Base-by-base conservation (phyloP, 2,329 filamentous ascomycete genomes). In the Shiraia sp. region DNA sequence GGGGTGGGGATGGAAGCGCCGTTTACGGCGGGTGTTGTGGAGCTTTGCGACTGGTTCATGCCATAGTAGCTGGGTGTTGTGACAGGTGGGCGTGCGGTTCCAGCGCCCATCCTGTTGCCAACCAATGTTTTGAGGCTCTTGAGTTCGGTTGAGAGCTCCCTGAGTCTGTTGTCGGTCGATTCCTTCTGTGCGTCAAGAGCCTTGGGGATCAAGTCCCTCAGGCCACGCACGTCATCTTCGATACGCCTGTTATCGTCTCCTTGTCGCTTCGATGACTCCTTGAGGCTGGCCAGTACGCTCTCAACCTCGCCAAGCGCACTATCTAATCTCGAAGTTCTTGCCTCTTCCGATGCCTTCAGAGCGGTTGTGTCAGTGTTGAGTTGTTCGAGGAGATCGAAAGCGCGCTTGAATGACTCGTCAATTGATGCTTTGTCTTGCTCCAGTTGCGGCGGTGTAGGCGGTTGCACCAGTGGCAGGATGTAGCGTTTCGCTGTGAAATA, bases 341-440 rank as follows among this genome's bases (percentile, higher is more conserved):
- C 80, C 65, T 90, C 80, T 75, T 99, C 93, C 0, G 91, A 86
- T 4, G 82, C 79, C 73, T 99, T 99, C 46, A 99, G 80, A 7
- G 84, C 81, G 38, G 90, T 84, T 0, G 93, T 99, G 68, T 99
- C 95, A 57, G 89, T 88, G 26, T 88, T 83, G 1, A 99, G 80
- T 65, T 97, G 93, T 46, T 99, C 93, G 9, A 99, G 85, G 10
- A 97, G 80, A 13, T 86, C 78, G 67, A 99, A 99, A 2, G 92
- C 90, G 60, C 88, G 88, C 57, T 93, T 88, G 70, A 99, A 99
- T 45, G 92, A 87, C 51, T 91, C 90, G 67, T 97, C 91, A 43
- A 99, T 91, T 27, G 83, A 82, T 49, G 89, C 83, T 72, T 99
- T 99, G 69, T 99, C 93, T 67, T 95, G 87, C 63, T 96, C 90